Base-by-base conservation (phyloP, 371 early-diverging fungal species). In the Blakeslea trispora region DNA sequence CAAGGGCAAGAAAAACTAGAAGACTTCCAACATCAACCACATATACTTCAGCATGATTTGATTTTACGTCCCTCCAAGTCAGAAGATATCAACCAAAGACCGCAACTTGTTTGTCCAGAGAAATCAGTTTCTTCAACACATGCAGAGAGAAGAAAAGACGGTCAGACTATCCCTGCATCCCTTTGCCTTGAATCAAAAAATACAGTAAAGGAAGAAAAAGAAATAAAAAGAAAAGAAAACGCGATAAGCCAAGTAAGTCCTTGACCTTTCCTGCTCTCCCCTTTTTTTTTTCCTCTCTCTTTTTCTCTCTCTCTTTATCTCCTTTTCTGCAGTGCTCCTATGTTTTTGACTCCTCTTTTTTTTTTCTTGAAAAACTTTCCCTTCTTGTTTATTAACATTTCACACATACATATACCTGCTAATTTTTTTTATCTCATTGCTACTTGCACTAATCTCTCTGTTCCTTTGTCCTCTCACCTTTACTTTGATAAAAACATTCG, bases 61-160 rank as follows among this genome's bases (percentile, higher is more conserved):
- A 55, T 19, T 28, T 28, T 55, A 47, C 59, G 53, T 14, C 59
- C 53, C 32, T 49, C 61, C n/a, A 54, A 49, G 43, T 60, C 61
- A 23, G 50, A 37, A 34, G 55, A 60, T 10, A 60, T 13, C 17
- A 47, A 32, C 17, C 45, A 45, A n/a, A 41, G 4, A 18, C 53
- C 47, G 18, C 40, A 40, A 8, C 31, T 39, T 13, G 45, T 59
- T 19, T 34, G 24, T 22, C 59, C 59, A 59, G 59, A 59, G 34
- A 59, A 59, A 42, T 59, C 59, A 3, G 46, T 35, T 18, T 59
- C 59, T 40, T 53, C 53, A 19, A 31, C 42, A 31, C 49, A 47
- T 24, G 41, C 48, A 24, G 48, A 55, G 23, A 47, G 56, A 55
- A 47, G 56, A 10, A 55, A 55, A 9, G 17, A 44, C 28, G 7